Evolutionary conservation across 148 eudicot genomes (phyloP), one percentile per base, ranked within the genome.

Genomic region (Dianthus caryophyllus): DNA sequence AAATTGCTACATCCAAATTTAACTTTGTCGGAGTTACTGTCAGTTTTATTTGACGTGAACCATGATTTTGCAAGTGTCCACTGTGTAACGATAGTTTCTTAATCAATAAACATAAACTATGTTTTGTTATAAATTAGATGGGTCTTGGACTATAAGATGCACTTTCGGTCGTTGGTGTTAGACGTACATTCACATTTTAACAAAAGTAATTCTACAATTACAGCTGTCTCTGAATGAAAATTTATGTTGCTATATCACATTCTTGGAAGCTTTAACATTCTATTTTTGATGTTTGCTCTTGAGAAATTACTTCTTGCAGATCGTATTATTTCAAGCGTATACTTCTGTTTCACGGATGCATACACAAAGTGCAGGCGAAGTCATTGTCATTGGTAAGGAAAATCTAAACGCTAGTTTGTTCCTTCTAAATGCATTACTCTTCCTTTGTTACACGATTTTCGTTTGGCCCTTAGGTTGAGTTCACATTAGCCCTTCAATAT

Each of bases 1-100:
- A 43, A 64, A 16, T 59, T 60, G 46, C 64, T 52, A 31, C 27
- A 24, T 73, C 8, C 68, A 26, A 46, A 22, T 2, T 25, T 73
- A 47, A 50, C 61, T 48, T 26, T 50, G 21, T 39, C 53, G 15
- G 47, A 13, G 46, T 38, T 11, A 61, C 49, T 55, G 36, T 6
- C 44, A 41, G 6, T 9, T 9, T 41, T 41, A 4, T 41, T 41
- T 6, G 12, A 62, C 39, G 41, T 17, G 16, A 66, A 31, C 18
- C 59, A 48, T 31, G 44, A 9, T 13, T 2, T 29, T 44, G 5
- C 7, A 14, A 31, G 31, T 36, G 29, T 66, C 29, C 25, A 18
- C 20, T n/a, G 52, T 48, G 52, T 48, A n/a, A 17, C 20, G 52
- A 41, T 7, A 33, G 52, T 17, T 48, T 48, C 21, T 17, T 48